phyloP scores from a whole-genome alignment of 805 yeast species.

The Barnettozyma wickerhamii region DNA sequence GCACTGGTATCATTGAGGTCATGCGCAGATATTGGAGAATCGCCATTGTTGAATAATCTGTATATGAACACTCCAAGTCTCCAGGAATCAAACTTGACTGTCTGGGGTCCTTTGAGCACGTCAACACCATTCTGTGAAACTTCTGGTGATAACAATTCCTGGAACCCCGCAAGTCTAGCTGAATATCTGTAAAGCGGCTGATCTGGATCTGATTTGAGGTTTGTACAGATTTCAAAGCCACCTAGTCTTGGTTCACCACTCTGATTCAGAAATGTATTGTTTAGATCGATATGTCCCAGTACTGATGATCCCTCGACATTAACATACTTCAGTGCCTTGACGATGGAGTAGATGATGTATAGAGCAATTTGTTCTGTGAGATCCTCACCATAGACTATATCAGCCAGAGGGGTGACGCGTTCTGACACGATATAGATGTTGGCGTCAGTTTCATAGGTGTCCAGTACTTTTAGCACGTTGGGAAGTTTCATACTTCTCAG shows the following conservation, averaged over 20 bases:
- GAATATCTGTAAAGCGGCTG: conserved; percentile 32
- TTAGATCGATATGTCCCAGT: conserved; percentile 56
- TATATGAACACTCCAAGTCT: conserved; percentile 54
- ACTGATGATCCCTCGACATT: conserved; percentile 51
- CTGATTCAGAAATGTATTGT: conserved; percentile 59
- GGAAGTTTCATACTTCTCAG: conserved; percentile 63
- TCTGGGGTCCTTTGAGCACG: conserved; percentile 27
- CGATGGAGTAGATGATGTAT: conserved; percentile 54
- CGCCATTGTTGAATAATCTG: conserved; percentile 35
- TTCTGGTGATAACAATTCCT: conserved; percentile 49
- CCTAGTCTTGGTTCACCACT: conserved; percentile 81
- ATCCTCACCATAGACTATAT: conserved; percentile 27
- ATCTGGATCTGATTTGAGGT: conserved; percentile 32
- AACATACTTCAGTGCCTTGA: conserved; percentile 51
- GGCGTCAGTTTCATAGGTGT: conserved; percentile 58
- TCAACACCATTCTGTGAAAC: conserved; percentile 41
- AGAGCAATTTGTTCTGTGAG: conserved; percentile 40
- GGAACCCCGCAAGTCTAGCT: conserved; percentile 29
- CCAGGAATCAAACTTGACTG: conserved; percentile 58
- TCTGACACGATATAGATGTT: conserved; percentile 63
- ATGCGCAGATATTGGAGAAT: conserved; percentile 7
- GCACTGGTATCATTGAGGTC: conserved; percentile 9
- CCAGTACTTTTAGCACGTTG: conserved; percentile 59
- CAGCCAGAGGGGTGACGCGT: conserved; percentile 49
- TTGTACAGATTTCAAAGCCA: conserved; percentile 70